Conservation (phyloP, 2,329 filamentous ascomycete species). For the Aspergillus persii region DNA sequence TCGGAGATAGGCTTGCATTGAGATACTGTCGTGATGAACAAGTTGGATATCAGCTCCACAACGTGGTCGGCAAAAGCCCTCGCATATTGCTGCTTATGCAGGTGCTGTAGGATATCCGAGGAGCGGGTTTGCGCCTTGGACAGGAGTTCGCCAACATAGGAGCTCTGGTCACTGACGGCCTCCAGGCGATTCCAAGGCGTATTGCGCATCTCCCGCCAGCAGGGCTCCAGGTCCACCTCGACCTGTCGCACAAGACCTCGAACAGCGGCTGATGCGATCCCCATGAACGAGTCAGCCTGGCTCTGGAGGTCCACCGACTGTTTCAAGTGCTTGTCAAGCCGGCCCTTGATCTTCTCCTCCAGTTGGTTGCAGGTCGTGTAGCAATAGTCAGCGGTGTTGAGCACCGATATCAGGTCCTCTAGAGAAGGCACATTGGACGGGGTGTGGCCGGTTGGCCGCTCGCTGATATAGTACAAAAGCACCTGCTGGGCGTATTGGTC, state of each 20-base stretch:
- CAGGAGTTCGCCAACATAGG: constrained; percentile 81
- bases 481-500: constrained; percentile 96
- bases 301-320: constrained; percentile 81
- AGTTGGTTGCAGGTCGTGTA: constrained; percentile 89
- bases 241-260: constrained; percentile 80
- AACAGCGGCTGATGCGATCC: constrained; percentile 85
- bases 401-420: constrained; percentile 77
- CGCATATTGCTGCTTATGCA: constrained; percentile 91
- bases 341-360: constrained; percentile 89
- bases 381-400: constrained; percentile 98
- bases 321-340: constrained; percentile 76
- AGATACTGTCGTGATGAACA: constrained; percentile 80
- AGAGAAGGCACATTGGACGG: constrained; percentile 54
- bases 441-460: constrained; percentile 55
- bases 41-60: constrained; percentile 79
- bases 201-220: constrained; percentile 97
- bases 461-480: constrained; percentile 68
- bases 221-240: constrained; percentile 76
- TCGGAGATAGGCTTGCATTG: constrained; percentile 89
- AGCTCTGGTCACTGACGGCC: constrained; percentile 86
- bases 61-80: constrained; percentile 93
- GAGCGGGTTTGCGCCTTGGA: constrained; percentile 69
- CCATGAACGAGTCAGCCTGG: constrained; percentile 92
- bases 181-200: constrained; percentile 95
- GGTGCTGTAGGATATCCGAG: constrained; percentile 69